Evolutionary conservation across 1,139 yeast species (phyloP), one percentile per base, ranked within the genome.

Genomic region (Lodderomyces theae): DNA sequence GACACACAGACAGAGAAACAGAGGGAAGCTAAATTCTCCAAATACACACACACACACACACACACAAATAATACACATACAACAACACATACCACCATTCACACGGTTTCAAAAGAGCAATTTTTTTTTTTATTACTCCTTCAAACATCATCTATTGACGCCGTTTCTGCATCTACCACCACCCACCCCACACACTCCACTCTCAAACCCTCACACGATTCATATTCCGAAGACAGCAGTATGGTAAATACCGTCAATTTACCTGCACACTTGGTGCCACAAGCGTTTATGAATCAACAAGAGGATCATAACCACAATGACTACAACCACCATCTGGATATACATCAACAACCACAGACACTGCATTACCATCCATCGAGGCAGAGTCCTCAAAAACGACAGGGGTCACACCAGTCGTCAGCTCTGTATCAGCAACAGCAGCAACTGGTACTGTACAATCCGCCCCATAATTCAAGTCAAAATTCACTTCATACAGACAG

Each of bases 241-340:
- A 35, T 35, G 38, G 42, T 34, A 8, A 40, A 42, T 28, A 35
- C 41, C 5, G 42, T 47, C 15, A 47, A 47, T 30, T 30, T 67
- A 29, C 72, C 72, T 4, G 58, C 64, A 12, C 72, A 67, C 50
- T 58, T 67, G 42, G 49, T 67, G 38, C 72, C 72, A 2, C 67
- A 54, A 49, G 57, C 60, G 4, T 60, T 58, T 48, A 47, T 60
- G 38, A 36, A 44, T 12, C 50, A 47, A 37, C 49, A 42, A 31
- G 39, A 35, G 28, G 34, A 32, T 6, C 25, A 31, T 28, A 26
- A 35, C 13, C 45, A 40, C 13, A 41, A 34, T 22, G 45, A 9
- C 38, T 43, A 22, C 44, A 32, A 33, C n/a, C 41, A 35, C 13
- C 43, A 40, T 26, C 42, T 44, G 16, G 39, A 43, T 16, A 45